Percentiles rank a stretch among this genome's conserved stretches.
Evolutionary conservation across 768 basidiomycete genomes (phyloP).

Genomic region (Rhizopogon sp.): DNA sequence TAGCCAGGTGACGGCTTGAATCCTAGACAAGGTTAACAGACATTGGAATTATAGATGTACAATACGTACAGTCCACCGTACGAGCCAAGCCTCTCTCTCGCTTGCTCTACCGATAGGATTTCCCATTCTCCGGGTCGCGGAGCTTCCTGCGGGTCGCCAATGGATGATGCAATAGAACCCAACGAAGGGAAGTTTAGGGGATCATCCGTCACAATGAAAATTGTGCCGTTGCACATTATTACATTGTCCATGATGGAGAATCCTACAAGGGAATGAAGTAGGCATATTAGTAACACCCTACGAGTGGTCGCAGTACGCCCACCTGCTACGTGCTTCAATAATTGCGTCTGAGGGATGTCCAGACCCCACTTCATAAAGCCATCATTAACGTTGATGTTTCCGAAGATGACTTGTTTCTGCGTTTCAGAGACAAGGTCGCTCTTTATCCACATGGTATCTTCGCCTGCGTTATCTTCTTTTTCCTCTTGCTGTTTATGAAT

Average conservation of each 20-base stretch:
- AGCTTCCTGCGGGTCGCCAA: conserved; percentile 29
- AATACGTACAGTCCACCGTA: conserved; percentile 49
- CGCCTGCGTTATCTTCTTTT: conserved; percentile 28
- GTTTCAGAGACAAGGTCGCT: conserved; percentile 27
- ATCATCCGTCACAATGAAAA: conserved; percentile 73
- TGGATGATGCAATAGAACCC: conserved; percentile 41
- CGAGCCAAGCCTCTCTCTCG: conserved; percentile 40
- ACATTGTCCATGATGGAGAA: conserved; percentile 82
- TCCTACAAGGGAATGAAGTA: conserved; percentile 39
- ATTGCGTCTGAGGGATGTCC: conserved; percentile 48
- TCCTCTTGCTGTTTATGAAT: conserved; percentile 43
- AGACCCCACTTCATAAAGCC: conserved; percentile 53
- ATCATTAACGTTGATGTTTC: conserved; percentile 38
- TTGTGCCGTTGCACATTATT: conserved; percentile 64
- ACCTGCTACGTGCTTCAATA: conserved; percentile 68
- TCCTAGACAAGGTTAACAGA: conserved; percentile 28
- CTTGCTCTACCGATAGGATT: conserved; percentile 48
- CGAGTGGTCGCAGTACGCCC: conserved; percentile 5
- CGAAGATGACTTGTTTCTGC: conserved; percentile 15
- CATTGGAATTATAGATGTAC: conserved; percentile 1
- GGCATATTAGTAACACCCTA: conserved; percentile 1
- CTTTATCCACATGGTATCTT: conserved; percentile 34
- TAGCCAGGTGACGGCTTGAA: conserved; percentile 70
- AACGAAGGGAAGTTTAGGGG: conserved; percentile 55
- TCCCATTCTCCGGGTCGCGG: conserved; percentile 54